Conservation (phyloP, 2,329 filamentous ascomycete genomes). For the Calonectria hawksworthii region DNA sequence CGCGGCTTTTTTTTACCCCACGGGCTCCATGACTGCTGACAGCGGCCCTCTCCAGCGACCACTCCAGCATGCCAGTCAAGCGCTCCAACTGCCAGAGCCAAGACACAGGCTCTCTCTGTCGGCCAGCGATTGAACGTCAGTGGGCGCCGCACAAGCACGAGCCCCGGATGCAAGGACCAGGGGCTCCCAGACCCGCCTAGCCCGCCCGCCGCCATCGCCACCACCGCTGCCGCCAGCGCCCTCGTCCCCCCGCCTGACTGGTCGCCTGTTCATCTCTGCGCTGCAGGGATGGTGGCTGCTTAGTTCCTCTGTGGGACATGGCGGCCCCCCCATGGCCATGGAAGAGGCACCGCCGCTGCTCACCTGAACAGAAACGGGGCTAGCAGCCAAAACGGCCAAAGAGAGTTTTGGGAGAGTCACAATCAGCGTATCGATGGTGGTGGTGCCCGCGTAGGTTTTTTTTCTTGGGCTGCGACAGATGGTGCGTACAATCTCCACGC, state of each 20-base stretch:
- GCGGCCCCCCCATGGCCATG: too few species aligned
- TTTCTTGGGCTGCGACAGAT: background rate
- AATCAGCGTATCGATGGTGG: background rate
- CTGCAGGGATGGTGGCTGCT: slow-evolving; percentile 3
- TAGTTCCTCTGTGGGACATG: background rate
- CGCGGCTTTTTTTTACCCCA: slow-evolving; percentile 1
- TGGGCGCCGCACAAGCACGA: slow-evolving; percentile 1
- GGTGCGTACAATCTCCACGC: background rate
- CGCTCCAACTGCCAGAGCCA: background rate
- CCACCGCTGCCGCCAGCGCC: background rate
- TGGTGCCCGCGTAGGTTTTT: background rate
- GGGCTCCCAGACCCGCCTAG: slow-evolving; percentile 2
- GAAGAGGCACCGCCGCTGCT: background rate
- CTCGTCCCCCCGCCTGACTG: slow-evolving; percentile 1
- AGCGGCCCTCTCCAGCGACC: too few species aligned
- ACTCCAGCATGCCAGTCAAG: slow-evolving; percentile 27
- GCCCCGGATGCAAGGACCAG: slow-evolving; percentile 20
- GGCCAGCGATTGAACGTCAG: background rate
- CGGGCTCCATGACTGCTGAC: slow-evolving; percentile 31
- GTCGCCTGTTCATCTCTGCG: slow-evolving; percentile 9
- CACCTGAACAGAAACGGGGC: background rate
- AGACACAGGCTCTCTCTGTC: background rate
- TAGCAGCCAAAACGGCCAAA: background rate
- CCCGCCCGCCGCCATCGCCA: slow-evolving; percentile 11
- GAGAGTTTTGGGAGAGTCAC: background rate